phyloP scores from a whole-genome alignment of 805 yeast species.

The Komagataella populi region DNA sequence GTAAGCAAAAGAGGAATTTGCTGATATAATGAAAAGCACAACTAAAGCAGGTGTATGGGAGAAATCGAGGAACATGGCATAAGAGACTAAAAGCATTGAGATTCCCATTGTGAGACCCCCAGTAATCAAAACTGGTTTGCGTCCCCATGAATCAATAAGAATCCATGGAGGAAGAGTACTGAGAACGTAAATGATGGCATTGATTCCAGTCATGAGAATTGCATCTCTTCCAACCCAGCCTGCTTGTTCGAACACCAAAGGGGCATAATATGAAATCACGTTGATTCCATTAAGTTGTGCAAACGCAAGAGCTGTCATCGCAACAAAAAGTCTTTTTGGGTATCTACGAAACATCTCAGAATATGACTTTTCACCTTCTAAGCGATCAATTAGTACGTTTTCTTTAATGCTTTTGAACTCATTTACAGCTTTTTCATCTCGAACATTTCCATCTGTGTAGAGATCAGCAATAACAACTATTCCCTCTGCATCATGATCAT shows the following conservation, averaged over 20 bases:
- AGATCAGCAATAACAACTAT: slow-evolving; percentile 74
- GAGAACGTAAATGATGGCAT: slow-evolving; percentile 36
- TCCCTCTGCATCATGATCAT: slow-evolving; percentile 74
- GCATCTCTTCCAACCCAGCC: slow-evolving; percentile 90
- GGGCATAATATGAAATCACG: slow-evolving; percentile 87
- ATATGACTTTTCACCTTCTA: slow-evolving; percentile 73
- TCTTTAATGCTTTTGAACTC: slow-evolving; percentile 80
- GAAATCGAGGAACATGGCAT: slow-evolving; percentile 34
- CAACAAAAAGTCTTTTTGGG: slow-evolving; percentile 67
- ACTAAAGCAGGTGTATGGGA: slow-evolving; percentile 52
- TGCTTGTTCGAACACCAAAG: slow-evolving; percentile 86
- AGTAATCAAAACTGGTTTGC: slow-evolving; percentile 67
- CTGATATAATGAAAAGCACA: slow-evolving; percentile 62
- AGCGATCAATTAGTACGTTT: slow-evolving; percentile 55
- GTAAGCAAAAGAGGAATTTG: slow-evolving; percentile 76
- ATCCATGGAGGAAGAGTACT: slow-evolving; percentile 87
- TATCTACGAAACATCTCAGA: slow-evolving; percentile 65
- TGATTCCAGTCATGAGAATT: slow-evolving; percentile 80
- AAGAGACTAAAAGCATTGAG: slow-evolving; percentile 52
- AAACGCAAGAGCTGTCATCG: slow-evolving; percentile 83
- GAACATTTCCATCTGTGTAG: slow-evolving; percentile 66
- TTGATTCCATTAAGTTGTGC: slow-evolving; percentile 93
- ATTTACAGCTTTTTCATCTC: slow-evolving; percentile 49
- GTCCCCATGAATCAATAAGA: slow-evolving; percentile 82
- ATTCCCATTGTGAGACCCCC: slow-evolving; percentile 77